A percentile compares a stretch with the other conserved stretches of the same genome.
Evolutionary conservation across 1,284 basidiomycete species (phyloP).

Genomic region (Heterobasidion parviporum): DNA sequence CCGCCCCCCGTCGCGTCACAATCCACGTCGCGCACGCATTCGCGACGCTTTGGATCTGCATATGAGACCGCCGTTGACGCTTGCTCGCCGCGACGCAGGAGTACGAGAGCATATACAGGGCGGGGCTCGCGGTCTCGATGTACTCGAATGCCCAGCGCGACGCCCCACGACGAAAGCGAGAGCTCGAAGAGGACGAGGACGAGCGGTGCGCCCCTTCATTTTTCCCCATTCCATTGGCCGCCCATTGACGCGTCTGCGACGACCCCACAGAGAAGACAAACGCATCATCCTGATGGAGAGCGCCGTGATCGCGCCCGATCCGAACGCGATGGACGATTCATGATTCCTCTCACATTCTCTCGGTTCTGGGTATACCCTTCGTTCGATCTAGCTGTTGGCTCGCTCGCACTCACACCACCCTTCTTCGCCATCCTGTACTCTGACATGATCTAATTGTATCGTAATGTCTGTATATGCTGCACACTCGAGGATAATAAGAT

Average conservation of each 20-base stretch:
- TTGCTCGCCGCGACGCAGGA: conserved; percentile 38
- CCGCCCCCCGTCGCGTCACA: not conserved
- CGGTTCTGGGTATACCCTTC: too few species aligned
- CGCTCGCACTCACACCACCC: too few species aligned
- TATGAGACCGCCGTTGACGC: too few species aligned
- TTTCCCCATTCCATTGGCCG: not conserved
- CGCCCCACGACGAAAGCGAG: conserved; percentile 54
- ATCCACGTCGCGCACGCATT: not conserved
- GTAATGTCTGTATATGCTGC: too few species aligned
- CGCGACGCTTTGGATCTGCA: too few species aligned
- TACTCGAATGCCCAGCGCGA: conserved; percentile 30
- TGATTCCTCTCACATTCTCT: not conserved
- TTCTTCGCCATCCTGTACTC: not conserved
- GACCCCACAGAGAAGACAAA: conserved; percentile 8
- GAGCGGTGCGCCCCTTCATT: conserved; percentile 34
- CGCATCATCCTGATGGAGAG: conserved; percentile 25
- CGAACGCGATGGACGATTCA: conserved; percentile 39
- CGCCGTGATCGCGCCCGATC: conserved; percentile 22
- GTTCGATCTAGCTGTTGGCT: too few species aligned
- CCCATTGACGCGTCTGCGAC: not conserved
- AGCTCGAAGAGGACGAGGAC: conserved; percentile 57
- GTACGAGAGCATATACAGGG: conserved; percentile 85
- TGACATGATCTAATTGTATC: not conserved
- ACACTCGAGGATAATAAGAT: not conserved
- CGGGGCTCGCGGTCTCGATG: conserved; percentile 44